A percentile compares a stretch with the other conserved stretches of the same genome.
These are phyloP conservation scores for Penicillium rolfsii DNA, from an alignment of 2,329 filamentous ascomycete genomes.

Conservation along the genomic window DNA sequence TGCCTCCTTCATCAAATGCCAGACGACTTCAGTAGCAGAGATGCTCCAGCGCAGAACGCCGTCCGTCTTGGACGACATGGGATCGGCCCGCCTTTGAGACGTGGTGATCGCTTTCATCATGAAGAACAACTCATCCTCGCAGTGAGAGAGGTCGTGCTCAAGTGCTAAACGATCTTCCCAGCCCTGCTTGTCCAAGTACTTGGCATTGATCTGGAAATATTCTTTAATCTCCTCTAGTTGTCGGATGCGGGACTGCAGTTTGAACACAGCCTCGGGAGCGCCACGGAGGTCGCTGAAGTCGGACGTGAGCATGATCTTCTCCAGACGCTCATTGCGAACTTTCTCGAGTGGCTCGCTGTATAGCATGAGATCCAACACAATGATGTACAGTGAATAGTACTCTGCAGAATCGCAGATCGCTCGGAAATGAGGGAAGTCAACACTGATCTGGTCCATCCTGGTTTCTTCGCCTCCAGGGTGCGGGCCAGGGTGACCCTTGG, in stretches of 20 bases:
- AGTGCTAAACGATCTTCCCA: slow-evolving; percentile 91
- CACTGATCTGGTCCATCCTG: slow-evolving; percentile 94
- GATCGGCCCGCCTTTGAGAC: slow-evolving; percentile 80
- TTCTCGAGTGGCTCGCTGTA: slow-evolving; percentile 97
- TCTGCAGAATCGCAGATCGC: slow-evolving; percentile 97
- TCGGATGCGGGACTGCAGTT: slow-evolving; percentile 86
- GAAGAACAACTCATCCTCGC: slow-evolving; percentile 97
- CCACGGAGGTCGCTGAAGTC: slow-evolving; percentile 97
- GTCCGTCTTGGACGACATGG: slow-evolving; percentile 67
- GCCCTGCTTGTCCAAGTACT: slow-evolving; percentile 81
- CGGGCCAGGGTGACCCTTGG: slow-evolving; percentile 59
- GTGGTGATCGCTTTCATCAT: slow-evolving; percentile 99
- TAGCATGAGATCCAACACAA: slow-evolving; percentile 90
- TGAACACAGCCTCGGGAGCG: slow-evolving; percentile 88
- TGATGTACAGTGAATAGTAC: slow-evolving; percentile 98
- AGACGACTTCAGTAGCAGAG: slow-evolving; percentile 91
- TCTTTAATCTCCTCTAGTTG: slow-evolving; percentile 96
- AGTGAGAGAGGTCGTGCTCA: slow-evolving; percentile 83
- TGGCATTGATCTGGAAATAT: slow-evolving; percentile 91
- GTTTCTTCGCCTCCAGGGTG: slow-evolving; percentile 61
- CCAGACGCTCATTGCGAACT: slow-evolving; percentile 89
- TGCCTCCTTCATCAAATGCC: slow-evolving; percentile 89
- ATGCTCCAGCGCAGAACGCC: slow-evolving; percentile 90
- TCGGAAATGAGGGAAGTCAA: slow-evolving; percentile 91
- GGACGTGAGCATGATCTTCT: slow-evolving; percentile 98